Evolutionary conservation across 306 rosid genomes (phyloP).

Genomic region (Cicer chorassanicum): DNA sequence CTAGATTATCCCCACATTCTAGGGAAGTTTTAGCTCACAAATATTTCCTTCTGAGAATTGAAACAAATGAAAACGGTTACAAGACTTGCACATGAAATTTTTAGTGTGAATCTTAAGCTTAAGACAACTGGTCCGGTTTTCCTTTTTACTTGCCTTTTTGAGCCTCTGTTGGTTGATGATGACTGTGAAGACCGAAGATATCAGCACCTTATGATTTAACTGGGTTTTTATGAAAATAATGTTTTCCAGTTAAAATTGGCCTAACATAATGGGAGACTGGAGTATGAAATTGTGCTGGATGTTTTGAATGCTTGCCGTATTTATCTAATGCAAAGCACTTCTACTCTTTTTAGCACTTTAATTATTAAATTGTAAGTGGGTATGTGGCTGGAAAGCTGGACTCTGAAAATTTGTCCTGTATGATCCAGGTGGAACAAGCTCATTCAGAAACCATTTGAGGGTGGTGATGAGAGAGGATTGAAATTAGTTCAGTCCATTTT

Average conservation of each 20-base stretch:
- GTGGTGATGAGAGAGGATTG: conserved; percentile 91
- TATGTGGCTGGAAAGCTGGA: conserved; percentile 43
- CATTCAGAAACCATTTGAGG: conserved; percentile 92
- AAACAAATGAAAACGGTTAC: conserved; percentile 34
- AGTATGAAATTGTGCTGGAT: conserved; percentile 32
- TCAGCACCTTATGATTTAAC: conserved; percentile 17
- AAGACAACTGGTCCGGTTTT: conserved; percentile 14
- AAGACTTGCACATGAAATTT: conserved; percentile 26
- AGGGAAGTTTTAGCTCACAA: conserved; percentile 34
- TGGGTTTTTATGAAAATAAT: conserved; percentile 2
- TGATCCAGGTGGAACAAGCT: conserved; percentile 95
- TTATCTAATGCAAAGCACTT: conserved; percentile 17
- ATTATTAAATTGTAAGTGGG: conserved; percentile 24
- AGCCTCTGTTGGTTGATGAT: conserved; percentile 32
- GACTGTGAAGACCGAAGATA: conserved; percentile 15
- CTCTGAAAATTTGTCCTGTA: conserved; percentile 38
- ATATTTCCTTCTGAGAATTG: conserved; percentile 37
- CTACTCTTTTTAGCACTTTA: conserved; percentile 32
- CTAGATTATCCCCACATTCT: background rate
- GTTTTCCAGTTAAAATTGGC: conserved; percentile 27
- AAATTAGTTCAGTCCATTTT: conserved; percentile 91
- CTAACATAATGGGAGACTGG: conserved; percentile 25
- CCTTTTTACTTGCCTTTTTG: conserved; percentile 22
- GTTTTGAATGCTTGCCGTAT: conserved; percentile 25
- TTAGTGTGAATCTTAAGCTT: conserved; percentile 26